Percentiles rank a stretch among this genome's conserved stretches.
Evolutionary conservation across 371 early-diverging fungal genomes (phyloP).

Genomic region (Mucor ambiguus): DNA sequence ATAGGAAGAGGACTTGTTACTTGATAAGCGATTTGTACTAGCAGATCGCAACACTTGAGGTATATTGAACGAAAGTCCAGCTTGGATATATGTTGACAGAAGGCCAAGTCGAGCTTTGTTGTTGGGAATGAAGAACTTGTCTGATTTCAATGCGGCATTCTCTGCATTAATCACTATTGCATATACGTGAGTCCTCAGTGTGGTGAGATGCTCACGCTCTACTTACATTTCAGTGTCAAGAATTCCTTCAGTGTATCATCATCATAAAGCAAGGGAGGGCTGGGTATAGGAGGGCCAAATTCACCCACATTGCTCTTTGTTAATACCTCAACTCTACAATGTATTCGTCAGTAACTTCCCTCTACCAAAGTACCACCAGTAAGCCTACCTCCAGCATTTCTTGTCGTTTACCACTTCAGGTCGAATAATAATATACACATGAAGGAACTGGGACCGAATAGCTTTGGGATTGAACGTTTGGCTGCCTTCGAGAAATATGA

Average conservation of each 20-base stretch:
- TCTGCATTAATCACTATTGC: constrained; percentile 72
- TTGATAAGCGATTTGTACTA: constrained; percentile 22
- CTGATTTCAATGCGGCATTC: constrained; percentile 76
- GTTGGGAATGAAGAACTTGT: constrained; percentile 57
- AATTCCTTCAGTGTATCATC: constrained; percentile 51
- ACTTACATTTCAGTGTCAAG: constrained; percentile 56
- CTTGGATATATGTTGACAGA: constrained; percentile 41
- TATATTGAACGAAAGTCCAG: constrained; percentile 16
- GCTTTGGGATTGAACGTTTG: constrained; percentile 63
- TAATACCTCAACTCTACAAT: constrained; percentile 50
- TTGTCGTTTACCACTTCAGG: constrained; percentile 36
- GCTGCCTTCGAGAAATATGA: constrained; percentile 67
- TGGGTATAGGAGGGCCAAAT: constrained; percentile 68
- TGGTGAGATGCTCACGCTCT: not conserved
- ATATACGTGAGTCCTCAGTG: not conserved
- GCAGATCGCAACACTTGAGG: constrained; percentile 23
- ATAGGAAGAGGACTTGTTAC: not conserved
- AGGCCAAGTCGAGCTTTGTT: constrained; percentile 55
- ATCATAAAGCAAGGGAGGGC: constrained; percentile 59
- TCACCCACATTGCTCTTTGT: constrained; percentile 60
- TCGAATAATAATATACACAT: constrained; percentile 70
- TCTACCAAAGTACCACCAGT: not conserved
- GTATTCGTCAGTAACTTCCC: not conserved
- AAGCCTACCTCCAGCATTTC: constrained; percentile 40
- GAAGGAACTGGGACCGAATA: constrained; percentile 72